These are phyloP conservation scores for Xylaria sp. DNA, from an alignment of 2,329 filamentous ascomycete species.

Conservation along the genomic window DNA sequence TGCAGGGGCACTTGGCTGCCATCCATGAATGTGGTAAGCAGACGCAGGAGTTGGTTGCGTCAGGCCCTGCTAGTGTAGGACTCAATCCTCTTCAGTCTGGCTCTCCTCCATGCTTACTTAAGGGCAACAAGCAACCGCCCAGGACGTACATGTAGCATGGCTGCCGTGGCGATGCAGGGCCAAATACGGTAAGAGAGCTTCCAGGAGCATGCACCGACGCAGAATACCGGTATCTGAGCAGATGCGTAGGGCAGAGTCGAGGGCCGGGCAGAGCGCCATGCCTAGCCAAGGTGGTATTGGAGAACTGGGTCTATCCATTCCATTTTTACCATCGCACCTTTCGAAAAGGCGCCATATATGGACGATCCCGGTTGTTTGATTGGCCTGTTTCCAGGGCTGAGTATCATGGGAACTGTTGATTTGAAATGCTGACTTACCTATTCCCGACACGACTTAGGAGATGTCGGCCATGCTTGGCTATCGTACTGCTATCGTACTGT, in stretches of 20 bases:
- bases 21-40: slow-evolving; percentile 21
- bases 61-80: slow-evolving; percentile 8
- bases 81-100: neutral
- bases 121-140: neutral
- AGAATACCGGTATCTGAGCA: slow-evolving; percentile 11
- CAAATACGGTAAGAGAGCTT: slow-evolving; percentile 27
- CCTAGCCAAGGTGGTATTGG: slow-evolving; percentile 10
- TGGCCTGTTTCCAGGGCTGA: slow-evolving; percentile 30
- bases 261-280: neutral
- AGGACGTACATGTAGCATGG: neutral
- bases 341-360: slow-evolving; percentile 7
- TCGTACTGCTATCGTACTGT: slow-evolving; percentile 7
- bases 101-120: slow-evolving; percentile 10
- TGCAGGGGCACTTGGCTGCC: slow-evolving; percentile 30
- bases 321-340: slow-evolving; percentile 11
- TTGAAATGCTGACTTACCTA: slow-evolving; percentile 36
- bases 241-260: slow-evolving; percentile 23
- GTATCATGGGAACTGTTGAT: slow-evolving; percentile 20
- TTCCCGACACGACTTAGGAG: slow-evolving; percentile 21
- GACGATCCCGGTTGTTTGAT: slow-evolving; percentile 17
- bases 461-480: slow-evolving; percentile 6
- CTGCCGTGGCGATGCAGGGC: slow-evolving; percentile 22
- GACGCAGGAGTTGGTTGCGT: slow-evolving; percentile 17
- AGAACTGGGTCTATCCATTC: slow-evolving; percentile 21
- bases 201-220: slow-evolving; percentile 11